phyloP scores from a whole-genome alignment of 176 grass and related monocot species.

The Musa acuminata region DNA sequence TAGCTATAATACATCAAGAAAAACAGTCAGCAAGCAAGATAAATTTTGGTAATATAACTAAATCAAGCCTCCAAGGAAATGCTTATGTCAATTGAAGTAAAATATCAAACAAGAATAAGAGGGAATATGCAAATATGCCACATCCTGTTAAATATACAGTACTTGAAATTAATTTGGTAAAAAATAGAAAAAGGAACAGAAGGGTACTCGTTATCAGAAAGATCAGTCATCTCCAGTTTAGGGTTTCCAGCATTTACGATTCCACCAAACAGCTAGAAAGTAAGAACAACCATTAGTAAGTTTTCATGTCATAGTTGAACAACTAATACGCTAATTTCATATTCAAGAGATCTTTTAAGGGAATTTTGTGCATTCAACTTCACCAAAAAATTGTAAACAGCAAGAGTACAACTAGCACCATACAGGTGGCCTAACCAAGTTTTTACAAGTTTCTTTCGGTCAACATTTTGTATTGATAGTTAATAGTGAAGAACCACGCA shows the following conservation, averaged over 20 bases:
- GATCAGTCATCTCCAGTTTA: slow-evolving; percentile 58
- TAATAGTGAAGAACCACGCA: not conserved
- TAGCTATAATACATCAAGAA: slow-evolving; percentile 70
- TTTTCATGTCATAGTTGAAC: not conserved
- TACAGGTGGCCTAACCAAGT: not conserved
- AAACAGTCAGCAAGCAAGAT: slow-evolving; percentile 10
- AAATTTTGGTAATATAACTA: not conserved
- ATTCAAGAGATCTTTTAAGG: not conserved
- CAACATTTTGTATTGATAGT: not conserved
- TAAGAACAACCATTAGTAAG: slow-evolving; percentile 10
- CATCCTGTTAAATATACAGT: not conserved
- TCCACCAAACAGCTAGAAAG: slow-evolving; percentile 88
- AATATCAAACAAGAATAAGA: not conserved
- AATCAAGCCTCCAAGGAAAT: not conserved
- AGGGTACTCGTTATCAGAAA: slow-evolving; percentile 81
- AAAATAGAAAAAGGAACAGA: slow-evolving; percentile 8
- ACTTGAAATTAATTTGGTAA: not conserved
- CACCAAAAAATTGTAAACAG: not conserved
- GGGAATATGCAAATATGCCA: slow-evolving; percentile 12
- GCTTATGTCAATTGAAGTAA: not conserved
- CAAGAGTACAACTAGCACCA: not conserved
- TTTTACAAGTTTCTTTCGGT: too few species aligned
- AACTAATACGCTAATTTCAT: not conserved
- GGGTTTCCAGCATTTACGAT: slow-evolving; percentile 72
- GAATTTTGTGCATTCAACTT: too few species aligned